Evolutionary conservation across 2,329 filamentous ascomycete species (phyloP).

Genomic region (Orbilia ellipsospora): DNA sequence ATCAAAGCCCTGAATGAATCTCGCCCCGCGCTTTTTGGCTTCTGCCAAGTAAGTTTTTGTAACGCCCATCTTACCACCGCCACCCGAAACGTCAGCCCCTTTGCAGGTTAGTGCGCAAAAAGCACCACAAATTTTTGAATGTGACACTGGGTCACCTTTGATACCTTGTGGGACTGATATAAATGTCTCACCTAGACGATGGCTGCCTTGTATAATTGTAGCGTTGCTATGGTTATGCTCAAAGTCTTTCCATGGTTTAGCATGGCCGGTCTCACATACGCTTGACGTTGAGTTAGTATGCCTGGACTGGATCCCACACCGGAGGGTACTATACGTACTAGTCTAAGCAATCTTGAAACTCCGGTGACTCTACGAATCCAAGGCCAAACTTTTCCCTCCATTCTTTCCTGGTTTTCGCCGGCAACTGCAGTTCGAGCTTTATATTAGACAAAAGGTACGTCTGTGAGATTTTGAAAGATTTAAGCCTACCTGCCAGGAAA

Average conservation of each 20-base stretch:
- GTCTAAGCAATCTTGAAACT: slow-evolving; percentile 83
- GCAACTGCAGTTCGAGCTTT: slow-evolving; percentile 9
- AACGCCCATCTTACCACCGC: slow-evolving; percentile 81
- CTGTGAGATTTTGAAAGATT: not conserved
- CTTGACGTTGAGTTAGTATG: not conserved
- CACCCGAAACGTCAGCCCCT: slow-evolving; percentile 60
- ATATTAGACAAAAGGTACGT: not conserved
- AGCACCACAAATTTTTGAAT: slow-evolving; percentile 47
- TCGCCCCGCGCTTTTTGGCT: slow-evolving; percentile 78
- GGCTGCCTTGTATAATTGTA: slow-evolving; percentile 30
- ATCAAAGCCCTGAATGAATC: slow-evolving; percentile 84
- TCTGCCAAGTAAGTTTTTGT: slow-evolving; percentile 81
- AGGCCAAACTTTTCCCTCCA: slow-evolving; percentile 77
- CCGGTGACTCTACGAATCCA: slow-evolving; percentile 76
- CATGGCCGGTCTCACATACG: slow-evolving; percentile 33
- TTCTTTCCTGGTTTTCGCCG: slow-evolving; percentile 64
- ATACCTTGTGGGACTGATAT: slow-evolving; percentile 42
- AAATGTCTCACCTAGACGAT: slow-evolving; percentile 37
- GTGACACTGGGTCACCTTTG: slow-evolving; percentile 31
- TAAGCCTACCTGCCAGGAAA: slow-evolving; percentile 65
- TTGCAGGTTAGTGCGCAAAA: slow-evolving; percentile 71
- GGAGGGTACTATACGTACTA: slow-evolving; percentile 58
- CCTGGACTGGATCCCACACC: not conserved
- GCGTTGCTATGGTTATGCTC: slow-evolving; percentile 42
- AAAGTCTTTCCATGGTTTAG: slow-evolving; percentile 29